Base-by-base conservation (phyloP, 768 basidiomycete genomes). In the Pulveroboletus ravenelii region DNA sequence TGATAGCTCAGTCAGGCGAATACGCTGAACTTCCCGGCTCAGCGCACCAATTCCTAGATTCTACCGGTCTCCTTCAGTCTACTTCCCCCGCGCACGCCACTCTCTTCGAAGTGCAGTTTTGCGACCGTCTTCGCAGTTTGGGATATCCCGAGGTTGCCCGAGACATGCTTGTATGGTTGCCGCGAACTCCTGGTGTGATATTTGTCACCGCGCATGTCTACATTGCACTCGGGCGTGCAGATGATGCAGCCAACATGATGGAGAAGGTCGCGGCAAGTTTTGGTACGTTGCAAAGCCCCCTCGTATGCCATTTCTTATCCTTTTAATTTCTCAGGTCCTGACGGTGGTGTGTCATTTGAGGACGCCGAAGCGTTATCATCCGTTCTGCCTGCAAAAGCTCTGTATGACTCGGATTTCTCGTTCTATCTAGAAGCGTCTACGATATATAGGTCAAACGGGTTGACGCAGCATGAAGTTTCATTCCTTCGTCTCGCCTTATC, bases 401-500 rank as follows among this genome's bases (percentile, higher is more conserved):
- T 78, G 27, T 78, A 82, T 45, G 76, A 81, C 54, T 81, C 84
- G 5, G 76, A 82, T 47, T 82, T 84, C 59, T 72, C 76, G 9
- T 95, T 88, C 72, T 93, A 93, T 70, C 68, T 84, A 27, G 89
- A 93, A 66, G 78, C 80, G 34, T 80, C 85, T 15, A 69, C 77
- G n/a, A 70, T 94, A 10, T 96, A 92, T 73, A 86, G 82, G 58
- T 70, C 76, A 42, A 73, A 72, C 20, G 72, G 70, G 30, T 66
- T 79, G 45, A 73, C 83, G 29, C 72, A 72, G 20, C 74, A 87
- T 29, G 85, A 92, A 58, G 80, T 89, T 30, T 66, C 70, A 20
- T 97, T 95, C 64, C 80, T 87, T 41, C 81, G 85, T 56, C 73
- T 91, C 31, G 91, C 94, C 10, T 76, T 96, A 52, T 84, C 86